A percentile compares a stretch with the other conserved stretches of the same genome.
Evolutionary conservation across 2,329 filamentous ascomycete species (phyloP).

Genomic region (Trichoderma citrinoviride): DNA sequence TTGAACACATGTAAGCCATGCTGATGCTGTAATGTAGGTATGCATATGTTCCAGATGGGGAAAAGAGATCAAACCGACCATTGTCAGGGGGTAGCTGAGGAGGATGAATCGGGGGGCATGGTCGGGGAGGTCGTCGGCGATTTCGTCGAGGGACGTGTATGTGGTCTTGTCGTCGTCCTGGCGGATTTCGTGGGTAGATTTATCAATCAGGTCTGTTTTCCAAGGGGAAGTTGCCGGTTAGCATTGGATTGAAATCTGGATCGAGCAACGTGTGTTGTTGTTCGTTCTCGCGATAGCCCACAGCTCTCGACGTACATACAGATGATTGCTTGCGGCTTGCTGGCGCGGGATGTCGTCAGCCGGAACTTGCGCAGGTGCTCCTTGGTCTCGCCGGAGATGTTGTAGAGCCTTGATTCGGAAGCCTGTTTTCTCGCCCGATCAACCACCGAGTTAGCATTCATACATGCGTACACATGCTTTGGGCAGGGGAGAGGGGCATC

Average conservation of each 20-base stretch:
- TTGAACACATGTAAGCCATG: not conserved
- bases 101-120: slow-evolving; percentile 87
- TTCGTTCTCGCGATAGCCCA: no score
- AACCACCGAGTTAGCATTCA: not conserved
- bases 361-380: slow-evolving; percentile 93
- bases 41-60: not conserved
- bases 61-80: slow-evolving; percentile 56
- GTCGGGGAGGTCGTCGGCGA: slow-evolving; percentile 88
- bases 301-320: slow-evolving; percentile 62
- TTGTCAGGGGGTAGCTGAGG: slow-evolving; percentile 83
- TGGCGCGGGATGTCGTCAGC: slow-evolving; percentile 81
- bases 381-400: slow-evolving; percentile 87
- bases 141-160: slow-evolving; percentile 76
- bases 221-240: not conserved
- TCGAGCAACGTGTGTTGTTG: no score
- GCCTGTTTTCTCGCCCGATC: slow-evolving; percentile 29
- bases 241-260: not conserved
- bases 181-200: slow-evolving; percentile 83
- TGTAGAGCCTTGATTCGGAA: slow-evolving; percentile 87
- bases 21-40: not conserved
- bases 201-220: slow-evolving; percentile 79
- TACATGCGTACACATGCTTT: no score
- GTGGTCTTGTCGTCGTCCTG: slow-evolving; percentile 72
- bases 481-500: not conserved
- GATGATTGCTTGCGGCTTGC: slow-evolving; percentile 84